A percentile compares a stretch with the other conserved stretches of the same genome.
Evolutionary conservation across 352 stramenopile species (phyloP).

Genomic region (Pythium biforme): DNA sequence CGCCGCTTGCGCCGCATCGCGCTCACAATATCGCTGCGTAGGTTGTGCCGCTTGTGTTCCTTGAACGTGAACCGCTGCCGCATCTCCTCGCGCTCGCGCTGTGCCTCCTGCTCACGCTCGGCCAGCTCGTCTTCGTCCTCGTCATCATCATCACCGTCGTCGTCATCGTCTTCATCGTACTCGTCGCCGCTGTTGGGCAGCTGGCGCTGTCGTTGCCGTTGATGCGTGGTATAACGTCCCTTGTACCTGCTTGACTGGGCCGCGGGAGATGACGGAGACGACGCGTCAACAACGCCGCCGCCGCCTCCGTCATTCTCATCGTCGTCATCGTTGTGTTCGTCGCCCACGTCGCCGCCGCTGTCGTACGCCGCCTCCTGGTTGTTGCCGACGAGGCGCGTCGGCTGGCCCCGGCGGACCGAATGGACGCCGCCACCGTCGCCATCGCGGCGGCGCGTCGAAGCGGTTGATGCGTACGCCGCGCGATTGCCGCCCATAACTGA

Average conservation of each 20-base stretch:
- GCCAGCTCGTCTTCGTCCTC: slow-evolving; percentile 28
- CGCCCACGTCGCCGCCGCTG: not conserved
- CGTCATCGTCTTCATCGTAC: slow-evolving; percentile 6
- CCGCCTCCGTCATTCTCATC: not conserved
- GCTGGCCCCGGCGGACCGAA: slow-evolving; percentile 14
- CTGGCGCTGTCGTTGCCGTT: not conserved
- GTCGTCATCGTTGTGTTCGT: not conserved
- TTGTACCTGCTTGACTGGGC: slow-evolving; percentile 1
- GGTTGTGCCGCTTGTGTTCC: slow-evolving; percentile 34
- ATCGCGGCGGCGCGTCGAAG: not conserved
- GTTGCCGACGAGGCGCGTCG: slow-evolving; percentile 1
- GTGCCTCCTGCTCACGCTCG: slow-evolving; percentile 23
- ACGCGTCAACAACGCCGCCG: not conserved
- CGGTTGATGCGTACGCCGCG: slow-evolving; percentile 13
- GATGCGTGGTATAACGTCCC: not conserved
- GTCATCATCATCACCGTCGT: slow-evolving; percentile 22
- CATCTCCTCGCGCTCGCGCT: slow-evolving; percentile 44
- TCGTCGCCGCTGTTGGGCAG: not conserved
- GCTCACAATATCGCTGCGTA: slow-evolving; percentile 40
- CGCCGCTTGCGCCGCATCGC: slow-evolving; percentile 61
- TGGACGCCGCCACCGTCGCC: slow-evolving; percentile 3
- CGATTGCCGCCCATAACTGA: slow-evolving; percentile 19
- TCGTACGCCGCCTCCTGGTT: slow-evolving; percentile 5
- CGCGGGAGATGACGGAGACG: not conserved
- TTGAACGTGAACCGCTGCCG: slow-evolving; percentile 46